A percentile compares a stretch with the other conserved stretches of the same genome.
These are phyloP conservation scores for Suillus subluteus DNA, from an alignment of 768 basidiomycete genomes.

Conservation along the genomic window DNA sequence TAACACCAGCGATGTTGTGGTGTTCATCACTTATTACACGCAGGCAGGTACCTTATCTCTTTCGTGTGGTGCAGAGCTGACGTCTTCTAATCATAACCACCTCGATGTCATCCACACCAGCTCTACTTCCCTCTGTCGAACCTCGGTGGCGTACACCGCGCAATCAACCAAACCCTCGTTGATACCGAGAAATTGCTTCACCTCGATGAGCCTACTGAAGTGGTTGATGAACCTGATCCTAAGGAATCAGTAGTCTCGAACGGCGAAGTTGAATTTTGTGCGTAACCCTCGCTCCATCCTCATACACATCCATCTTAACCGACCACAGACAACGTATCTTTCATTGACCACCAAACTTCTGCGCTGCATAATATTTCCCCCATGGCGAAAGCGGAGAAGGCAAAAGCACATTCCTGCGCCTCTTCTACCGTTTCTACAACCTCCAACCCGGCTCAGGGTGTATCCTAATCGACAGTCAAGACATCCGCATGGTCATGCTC, in stretches of 20 bases:
- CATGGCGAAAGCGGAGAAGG: too few species aligned
- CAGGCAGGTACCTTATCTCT: conserved; percentile 50
- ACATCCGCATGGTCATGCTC: too few species aligned
- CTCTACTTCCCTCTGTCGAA: conserved; percentile 77
- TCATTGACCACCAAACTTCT: too few species aligned
- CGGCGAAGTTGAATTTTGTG: conserved; percentile 66
- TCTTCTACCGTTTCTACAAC: too few species aligned
- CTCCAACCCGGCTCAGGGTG: too few species aligned
- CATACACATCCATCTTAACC: too few species aligned
- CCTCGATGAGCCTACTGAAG: conserved; percentile 67
- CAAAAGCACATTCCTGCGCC: too few species aligned
- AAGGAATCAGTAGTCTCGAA: too few species aligned
- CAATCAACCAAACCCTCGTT: too few species aligned
- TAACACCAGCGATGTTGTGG: conserved; percentile 65
- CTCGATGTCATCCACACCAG: conserved; percentile 32
- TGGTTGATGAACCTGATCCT: conserved; percentile 24
- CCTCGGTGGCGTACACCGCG: conserved; percentile 38
- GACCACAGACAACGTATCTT: too few species aligned
- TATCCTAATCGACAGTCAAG: too few species aligned
- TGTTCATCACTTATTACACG: conserved; percentile 81
- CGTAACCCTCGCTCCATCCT: conserved; percentile 4
- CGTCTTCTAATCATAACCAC: not conserved
- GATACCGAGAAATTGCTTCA: conserved; percentile 72
- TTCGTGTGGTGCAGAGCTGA: not conserved
- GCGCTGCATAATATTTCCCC: too few species aligned